phyloP scores from a whole-genome alignment of 441 rosid species.

The Erodium texanum region DNA sequence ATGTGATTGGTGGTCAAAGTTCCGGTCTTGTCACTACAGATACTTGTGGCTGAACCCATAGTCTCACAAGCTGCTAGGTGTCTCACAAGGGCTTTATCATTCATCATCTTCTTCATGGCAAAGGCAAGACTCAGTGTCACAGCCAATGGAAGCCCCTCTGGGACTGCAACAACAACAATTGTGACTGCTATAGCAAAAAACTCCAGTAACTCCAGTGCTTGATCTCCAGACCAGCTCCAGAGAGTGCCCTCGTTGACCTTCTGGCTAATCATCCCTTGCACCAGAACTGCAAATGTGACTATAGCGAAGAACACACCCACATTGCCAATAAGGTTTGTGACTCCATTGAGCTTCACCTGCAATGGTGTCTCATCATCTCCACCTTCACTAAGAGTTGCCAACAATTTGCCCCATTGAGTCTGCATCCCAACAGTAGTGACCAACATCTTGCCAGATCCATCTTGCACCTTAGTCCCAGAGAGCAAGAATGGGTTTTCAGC shows the following conservation, averaged over 20 bases:
- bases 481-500: not conserved
- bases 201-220: not conserved
- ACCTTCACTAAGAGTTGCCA: slow-evolving; percentile 1
- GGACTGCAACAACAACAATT: slow-evolving; percentile 7
- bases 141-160: slow-evolving; percentile 4
- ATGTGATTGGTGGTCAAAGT: not conserved
- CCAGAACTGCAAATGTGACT: slow-evolving; percentile 1
- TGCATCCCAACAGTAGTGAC: slow-evolving; percentile 4
- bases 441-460: slow-evolving; percentile 3
- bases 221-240: not conserved
- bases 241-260: not conserved
- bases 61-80: slow-evolving; percentile 4
- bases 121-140: slow-evolving; percentile 1
- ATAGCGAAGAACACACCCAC: slow-evolving; percentile 1
- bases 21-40: slow-evolving; percentile 1
- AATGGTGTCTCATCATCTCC: slow-evolving; percentile 6
- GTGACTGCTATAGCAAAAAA: slow-evolving; percentile 4
- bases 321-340: not conserved
- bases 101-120: slow-evolving; percentile 5
- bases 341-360: slow-evolving; percentile 2
- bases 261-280: slow-evolving; percentile 1
- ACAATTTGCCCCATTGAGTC: slow-evolving; percentile 6
- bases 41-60: slow-evolving; percentile 3
- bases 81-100: slow-evolving; percentile 2
- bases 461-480: slow-evolving; percentile 4